Conservation (phyloP, 805 yeast genomes). For the Kregervanrija fluxuum region DNA sequence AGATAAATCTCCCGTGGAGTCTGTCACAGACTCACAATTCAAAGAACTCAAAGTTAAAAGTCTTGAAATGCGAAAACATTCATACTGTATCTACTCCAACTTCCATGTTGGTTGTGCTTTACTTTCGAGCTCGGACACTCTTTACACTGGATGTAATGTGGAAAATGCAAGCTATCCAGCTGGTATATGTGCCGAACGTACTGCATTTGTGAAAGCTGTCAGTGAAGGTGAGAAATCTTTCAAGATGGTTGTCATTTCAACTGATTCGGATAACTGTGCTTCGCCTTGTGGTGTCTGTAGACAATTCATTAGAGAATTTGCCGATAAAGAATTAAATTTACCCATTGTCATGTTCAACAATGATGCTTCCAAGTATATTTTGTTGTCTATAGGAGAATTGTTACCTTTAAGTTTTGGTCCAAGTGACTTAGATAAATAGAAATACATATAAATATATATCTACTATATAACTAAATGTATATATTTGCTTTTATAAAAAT, state of each 20-base stretch:
- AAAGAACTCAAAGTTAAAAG: not conserved
- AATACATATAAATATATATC: too few relatives aligned
- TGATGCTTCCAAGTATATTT: slow-evolving; percentile 39
- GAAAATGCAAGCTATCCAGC: slow-evolving; percentile 90
- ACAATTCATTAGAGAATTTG: slow-evolving; percentile 82
- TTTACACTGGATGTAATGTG: slow-evolving; percentile 72
- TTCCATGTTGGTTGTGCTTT: slow-evolving; percentile 81
- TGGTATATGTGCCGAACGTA: slow-evolving; percentile 69
- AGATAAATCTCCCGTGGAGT: slow-evolving; percentile 4
- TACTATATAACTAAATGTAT: too few relatives aligned
- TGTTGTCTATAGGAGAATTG: slow-evolving; percentile 51
- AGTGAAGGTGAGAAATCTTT: slow-evolving; percentile 35
- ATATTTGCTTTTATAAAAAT: too few relatives aligned
- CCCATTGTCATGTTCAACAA: slow-evolving; percentile 65
- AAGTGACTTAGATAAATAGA: slow-evolving; percentile 36
- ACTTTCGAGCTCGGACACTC: slow-evolving; percentile 41
- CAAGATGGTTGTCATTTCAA: slow-evolving; percentile 59
- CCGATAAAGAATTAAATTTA: slow-evolving; percentile 29
- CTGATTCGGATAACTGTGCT: slow-evolving; percentile 51
- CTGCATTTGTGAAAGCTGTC: slow-evolving; percentile 54
- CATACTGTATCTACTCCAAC: slow-evolving; percentile 69
- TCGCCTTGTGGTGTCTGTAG: slow-evolving; percentile 95
- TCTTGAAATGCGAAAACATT: slow-evolving; percentile 23
- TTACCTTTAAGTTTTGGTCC: slow-evolving; percentile 89
- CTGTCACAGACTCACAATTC: not conserved